Conservation (phyloP, 2,329 filamentous ascomycete species). For the Ilyonectria destructans region DNA sequence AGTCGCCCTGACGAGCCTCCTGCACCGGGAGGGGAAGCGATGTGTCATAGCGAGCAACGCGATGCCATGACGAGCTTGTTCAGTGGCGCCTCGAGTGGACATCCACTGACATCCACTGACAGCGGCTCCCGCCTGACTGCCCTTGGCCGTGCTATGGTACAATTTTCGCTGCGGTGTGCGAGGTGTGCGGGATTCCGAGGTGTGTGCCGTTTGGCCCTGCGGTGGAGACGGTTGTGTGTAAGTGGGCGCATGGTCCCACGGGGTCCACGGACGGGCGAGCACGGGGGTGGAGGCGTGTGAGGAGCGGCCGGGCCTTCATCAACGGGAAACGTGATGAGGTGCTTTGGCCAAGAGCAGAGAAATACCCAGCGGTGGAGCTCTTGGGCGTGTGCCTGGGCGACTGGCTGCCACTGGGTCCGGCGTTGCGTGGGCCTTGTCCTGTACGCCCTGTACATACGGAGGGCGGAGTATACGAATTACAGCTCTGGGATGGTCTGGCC, state of each 20-base stretch:
- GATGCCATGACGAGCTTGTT: slow-evolving; percentile 50
- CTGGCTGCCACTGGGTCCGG: slow-evolving; percentile 20
- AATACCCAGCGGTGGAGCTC: slow-evolving; percentile 10
- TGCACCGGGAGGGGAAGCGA: slow-evolving; percentile 43
- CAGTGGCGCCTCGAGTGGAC: slow-evolving; percentile 46
- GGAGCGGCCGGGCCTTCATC: slow-evolving; percentile 1
- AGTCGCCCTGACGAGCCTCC: slow-evolving; percentile 37
- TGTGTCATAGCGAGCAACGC: slow-evolving; percentile 49
- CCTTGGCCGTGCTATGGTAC: slow-evolving; percentile 17
- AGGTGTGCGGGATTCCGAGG: neutral
- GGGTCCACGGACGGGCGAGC: slow-evolving; percentile 1
- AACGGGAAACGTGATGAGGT: slow-evolving; percentile 31
- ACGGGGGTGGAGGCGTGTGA: neutral
- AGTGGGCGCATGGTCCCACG: slow-evolving; percentile 18
- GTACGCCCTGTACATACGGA: neutral
- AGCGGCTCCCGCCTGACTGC: slow-evolving; percentile 48
- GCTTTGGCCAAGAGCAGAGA: slow-evolving; percentile 22
- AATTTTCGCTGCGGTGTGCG: too few species aligned
- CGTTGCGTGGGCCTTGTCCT: neutral
- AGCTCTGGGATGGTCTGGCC: slow-evolving; percentile 19
- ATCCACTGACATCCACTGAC: slow-evolving; percentile 38
- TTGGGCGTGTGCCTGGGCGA: slow-evolving; percentile 32
- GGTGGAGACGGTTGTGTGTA: slow-evolving; percentile 12
- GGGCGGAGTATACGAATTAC: slow-evolving; percentile 14
- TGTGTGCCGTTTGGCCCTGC: neutral